Evolutionary conservation across 805 yeast species (phyloP).

Genomic region (Kazachstania kunashirensis): DNA sequence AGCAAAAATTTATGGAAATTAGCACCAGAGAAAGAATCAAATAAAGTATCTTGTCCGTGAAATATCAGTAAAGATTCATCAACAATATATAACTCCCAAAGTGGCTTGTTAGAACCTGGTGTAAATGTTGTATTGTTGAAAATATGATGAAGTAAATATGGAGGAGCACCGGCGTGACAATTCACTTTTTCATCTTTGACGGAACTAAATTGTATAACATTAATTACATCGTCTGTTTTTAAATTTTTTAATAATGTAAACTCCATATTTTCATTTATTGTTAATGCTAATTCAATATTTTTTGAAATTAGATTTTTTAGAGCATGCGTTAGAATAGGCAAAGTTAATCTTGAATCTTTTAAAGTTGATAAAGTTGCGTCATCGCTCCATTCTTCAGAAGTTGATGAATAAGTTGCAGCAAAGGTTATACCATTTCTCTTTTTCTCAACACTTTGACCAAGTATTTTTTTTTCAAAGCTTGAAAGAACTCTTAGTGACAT

Average conservation of each 20-base stretch:
- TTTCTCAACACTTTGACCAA: slow-evolving; percentile 16
- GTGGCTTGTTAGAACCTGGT: slow-evolving; percentile 15
- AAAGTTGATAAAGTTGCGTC: slow-evolving; percentile 19
- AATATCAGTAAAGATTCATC: slow-evolving; percentile 22
- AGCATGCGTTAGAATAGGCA: slow-evolving; percentile 14
- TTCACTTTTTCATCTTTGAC: slow-evolving; percentile 20
- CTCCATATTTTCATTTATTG: slow-evolving; percentile 19
- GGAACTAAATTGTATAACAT: slow-evolving; percentile 17
- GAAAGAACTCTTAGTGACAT: slow-evolving; percentile 22
- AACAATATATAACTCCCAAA: slow-evolving; percentile 23
- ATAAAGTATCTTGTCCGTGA: slow-evolving; percentile 26
- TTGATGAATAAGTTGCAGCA: slow-evolving; percentile 15
- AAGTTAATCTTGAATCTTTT: slow-evolving; percentile 13
- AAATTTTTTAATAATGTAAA: slow-evolving; percentile 16
- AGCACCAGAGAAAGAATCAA: slow-evolving; percentile 26
- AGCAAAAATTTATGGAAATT: slow-evolving; percentile 21
- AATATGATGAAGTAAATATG: slow-evolving; percentile 21
- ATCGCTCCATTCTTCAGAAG: slow-evolving; percentile 15
- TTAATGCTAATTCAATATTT: slow-evolving; percentile 18
- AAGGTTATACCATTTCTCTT: slow-evolving; percentile 23
- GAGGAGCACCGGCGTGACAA: slow-evolving; percentile 24
- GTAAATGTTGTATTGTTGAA: slow-evolving; percentile 19
- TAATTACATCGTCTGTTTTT: slow-evolving; percentile 16
- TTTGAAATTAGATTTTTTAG: slow-evolving; percentile 15
- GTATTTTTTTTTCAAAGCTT: slow-evolving; percentile 19